Percentiles rank a stretch among this genome's conserved stretches.
Conservation (phyloP, 768 basidiomycete species). For the Hemileccinum rubropunctum region DNA sequence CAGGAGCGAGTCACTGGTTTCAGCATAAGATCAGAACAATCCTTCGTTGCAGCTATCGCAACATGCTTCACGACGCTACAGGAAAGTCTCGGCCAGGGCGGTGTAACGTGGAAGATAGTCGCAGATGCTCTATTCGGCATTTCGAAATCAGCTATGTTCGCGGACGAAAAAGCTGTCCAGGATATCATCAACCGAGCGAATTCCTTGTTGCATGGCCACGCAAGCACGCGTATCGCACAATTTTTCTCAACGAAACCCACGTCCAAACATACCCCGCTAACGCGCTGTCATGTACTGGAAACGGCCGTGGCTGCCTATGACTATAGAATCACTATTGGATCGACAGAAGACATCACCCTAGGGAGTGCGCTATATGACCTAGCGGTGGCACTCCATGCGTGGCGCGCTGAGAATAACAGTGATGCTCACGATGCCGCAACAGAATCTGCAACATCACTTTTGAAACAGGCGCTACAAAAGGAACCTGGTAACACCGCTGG, state of each 20-base stretch:
- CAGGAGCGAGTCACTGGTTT: constrained; percentile 69
- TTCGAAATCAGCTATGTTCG: constrained; percentile 49
- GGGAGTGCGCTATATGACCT: constrained; percentile 77
- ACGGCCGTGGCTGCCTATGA: constrained; percentile 58
- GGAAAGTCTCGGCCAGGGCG: constrained; percentile 59
- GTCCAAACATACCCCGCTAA: constrained; percentile 22
- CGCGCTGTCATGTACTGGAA: constrained; percentile 41
- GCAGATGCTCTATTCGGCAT: constrained; percentile 76
- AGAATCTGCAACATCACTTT: constrained; percentile 45
- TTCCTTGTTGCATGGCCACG: constrained; percentile 38
- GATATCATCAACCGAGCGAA: constrained; percentile 33
- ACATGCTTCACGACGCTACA: constrained; percentile 49
- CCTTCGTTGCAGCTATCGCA: constrained; percentile 60
- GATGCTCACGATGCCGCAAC: constrained; percentile 25
- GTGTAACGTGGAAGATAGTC: constrained; percentile 78
- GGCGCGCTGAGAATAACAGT: constrained; percentile 35
- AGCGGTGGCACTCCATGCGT: constrained; percentile 55
- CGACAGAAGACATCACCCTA: constrained; percentile 45
- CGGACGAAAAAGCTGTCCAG: constrained; percentile 41
- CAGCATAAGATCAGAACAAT: constrained; percentile 66
- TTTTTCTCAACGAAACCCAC: constrained; percentile 36
- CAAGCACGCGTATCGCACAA: constrained; percentile 41
- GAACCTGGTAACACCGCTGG: constrained; percentile 70
- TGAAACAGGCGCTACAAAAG: constrained; percentile 71
- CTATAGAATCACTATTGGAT: constrained; percentile 56